Percentiles rank a stretch among this genome's conserved stretches.
phyloP scores from a whole-genome alignment of 2,329 filamentous ascomycete species.

The Thermomyces lanuginosus region DNA sequence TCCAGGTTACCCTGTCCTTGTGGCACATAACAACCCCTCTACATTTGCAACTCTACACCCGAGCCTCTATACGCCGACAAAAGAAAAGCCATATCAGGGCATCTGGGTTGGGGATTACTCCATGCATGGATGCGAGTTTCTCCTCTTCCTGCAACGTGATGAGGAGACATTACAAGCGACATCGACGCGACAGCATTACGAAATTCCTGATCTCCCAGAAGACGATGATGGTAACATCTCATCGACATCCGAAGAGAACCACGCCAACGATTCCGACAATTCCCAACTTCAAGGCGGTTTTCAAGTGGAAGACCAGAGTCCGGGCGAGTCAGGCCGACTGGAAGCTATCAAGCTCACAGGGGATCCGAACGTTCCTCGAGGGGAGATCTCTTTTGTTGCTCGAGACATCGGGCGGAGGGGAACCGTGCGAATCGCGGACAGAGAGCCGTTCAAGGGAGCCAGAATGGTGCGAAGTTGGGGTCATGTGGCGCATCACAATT shows the following conservation, averaged over 20 bases:
- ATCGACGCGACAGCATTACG: no score
- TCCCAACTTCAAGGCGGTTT: conserved; percentile 31
- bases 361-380: conserved; percentile 75
- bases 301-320: conserved; percentile 30
- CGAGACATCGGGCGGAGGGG: conserved; percentile 57
- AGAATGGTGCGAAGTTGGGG: conserved; percentile 58
- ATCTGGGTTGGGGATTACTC: conserved; percentile 90
- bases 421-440: conserved; percentile 45
- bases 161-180: no score
- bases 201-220: conserved; percentile 1
- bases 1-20: conserved; percentile 27
- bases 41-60: conserved; percentile 60
- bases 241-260: conserved; percentile 11
- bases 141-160: conserved; percentile 63
- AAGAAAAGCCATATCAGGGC: conserved; percentile 65
- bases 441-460: conserved; percentile 55
- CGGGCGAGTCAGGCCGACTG: conserved; percentile 47
- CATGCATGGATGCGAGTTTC: conserved; percentile 74
- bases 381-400: conserved; percentile 65
- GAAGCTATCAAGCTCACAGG: conserved; percentile 85
- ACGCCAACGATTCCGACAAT: conserved; percentile 1
- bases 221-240: conserved; percentile 24
- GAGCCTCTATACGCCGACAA: conserved; percentile 61
- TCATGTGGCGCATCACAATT: conserved; percentile 61
- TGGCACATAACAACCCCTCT: no score